phyloP scores from a whole-genome alignment of 1,284 basidiomycete species.

The Cutaneotrichosporon cutaneum region DNA sequence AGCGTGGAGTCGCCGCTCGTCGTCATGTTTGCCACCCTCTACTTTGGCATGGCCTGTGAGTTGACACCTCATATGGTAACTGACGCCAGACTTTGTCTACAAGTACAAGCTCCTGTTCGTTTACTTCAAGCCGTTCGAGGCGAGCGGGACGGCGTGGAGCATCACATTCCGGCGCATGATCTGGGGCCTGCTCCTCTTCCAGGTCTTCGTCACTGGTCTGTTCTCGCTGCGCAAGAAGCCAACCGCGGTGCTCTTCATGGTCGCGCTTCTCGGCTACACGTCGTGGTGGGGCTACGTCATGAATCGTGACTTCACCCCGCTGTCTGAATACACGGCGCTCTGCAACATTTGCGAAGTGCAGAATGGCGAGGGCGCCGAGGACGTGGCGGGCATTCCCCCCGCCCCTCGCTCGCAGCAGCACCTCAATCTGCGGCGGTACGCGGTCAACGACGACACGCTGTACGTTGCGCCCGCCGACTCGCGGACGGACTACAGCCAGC shows the following conservation, averaged over 20 bases:
- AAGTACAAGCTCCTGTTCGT: conserved; percentile 92
- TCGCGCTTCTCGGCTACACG: conserved; percentile 74
- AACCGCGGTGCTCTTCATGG: conserved; percentile 57
- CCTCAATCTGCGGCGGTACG: conserved; percentile 76
- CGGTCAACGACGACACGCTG: conserved; percentile 87
- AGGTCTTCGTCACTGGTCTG: conserved; percentile 87
- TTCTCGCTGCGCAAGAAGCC: conserved; percentile 73
- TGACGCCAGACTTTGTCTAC: conserved; percentile 70
- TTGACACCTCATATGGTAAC: neutral
- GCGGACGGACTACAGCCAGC: conserved; percentile 89
- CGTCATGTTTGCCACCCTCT: conserved; percentile 87
- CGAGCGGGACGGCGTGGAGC: conserved; percentile 67
- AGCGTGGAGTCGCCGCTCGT: conserved; percentile 94
- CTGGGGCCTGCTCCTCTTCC: conserved; percentile 82
- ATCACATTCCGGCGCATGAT: conserved; percentile 82
- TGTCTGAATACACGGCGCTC: conserved; percentile 74
- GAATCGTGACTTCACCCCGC: conserved; percentile 65
- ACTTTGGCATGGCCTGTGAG: conserved; percentile 81
- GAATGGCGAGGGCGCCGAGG: conserved; percentile 74
- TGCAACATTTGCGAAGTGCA: conserved; percentile 85
- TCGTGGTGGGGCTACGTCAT: conserved; percentile 77
- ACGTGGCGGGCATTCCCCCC: conserved; percentile 66
- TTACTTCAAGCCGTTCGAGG: conserved; percentile 54
- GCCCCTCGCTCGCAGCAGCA: conserved; percentile 81
- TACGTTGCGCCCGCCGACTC: conserved; percentile 91